These are phyloP conservation scores for Trifolium repens DNA, from an alignment of 306 rosid species.

Conservation along the genomic window DNA sequence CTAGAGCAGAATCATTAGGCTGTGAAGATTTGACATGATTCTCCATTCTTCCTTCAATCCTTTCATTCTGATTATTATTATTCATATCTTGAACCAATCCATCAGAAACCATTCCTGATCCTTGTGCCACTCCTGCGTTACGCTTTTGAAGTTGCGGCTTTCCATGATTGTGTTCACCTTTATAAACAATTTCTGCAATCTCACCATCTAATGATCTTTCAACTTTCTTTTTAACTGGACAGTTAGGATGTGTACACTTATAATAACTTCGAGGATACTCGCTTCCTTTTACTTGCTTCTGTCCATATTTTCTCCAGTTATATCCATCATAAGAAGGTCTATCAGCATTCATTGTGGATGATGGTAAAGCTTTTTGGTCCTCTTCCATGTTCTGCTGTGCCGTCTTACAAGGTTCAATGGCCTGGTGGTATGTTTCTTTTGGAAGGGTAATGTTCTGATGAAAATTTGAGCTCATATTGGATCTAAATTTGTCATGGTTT, in stretches of 20 bases:
- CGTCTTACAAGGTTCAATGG: conserved; percentile 50
- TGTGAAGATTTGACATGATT: conserved; percentile 50
- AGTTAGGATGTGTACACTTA: conserved; percentile 91
- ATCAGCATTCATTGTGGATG: conserved; percentile 57
- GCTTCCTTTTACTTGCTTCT: conserved; percentile 98
- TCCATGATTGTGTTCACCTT: conserved; percentile 91
- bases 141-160: conserved; percentile 84
- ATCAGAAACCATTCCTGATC: conserved; percentile 55
- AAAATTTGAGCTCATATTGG: conserved; percentile 46
- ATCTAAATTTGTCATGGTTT: conserved; percentile 53
- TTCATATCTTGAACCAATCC: conserved; percentile 58
- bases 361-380: conserved; percentile 56
- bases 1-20: conserved; percentile 50
- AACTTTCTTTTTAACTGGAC: conserved; percentile 94
- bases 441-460: conserved; percentile 47
- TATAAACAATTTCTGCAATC: conserved; percentile 93
- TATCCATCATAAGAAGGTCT: conserved; percentile 93
- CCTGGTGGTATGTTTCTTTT: conserved; percentile 51
- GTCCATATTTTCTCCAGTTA: conserved; percentile 98
- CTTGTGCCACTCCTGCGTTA: conserved; percentile 60
- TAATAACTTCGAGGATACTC: conserved; percentile 92
- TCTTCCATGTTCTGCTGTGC: conserved; percentile 55
- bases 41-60: conserved; percentile 60
- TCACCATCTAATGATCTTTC: conserved; percentile 91
- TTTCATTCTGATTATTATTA: conserved; percentile 56